Base-by-base conservation (phyloP, 192 early-diverging fungal species). In the Coemansia sp. region DNA sequence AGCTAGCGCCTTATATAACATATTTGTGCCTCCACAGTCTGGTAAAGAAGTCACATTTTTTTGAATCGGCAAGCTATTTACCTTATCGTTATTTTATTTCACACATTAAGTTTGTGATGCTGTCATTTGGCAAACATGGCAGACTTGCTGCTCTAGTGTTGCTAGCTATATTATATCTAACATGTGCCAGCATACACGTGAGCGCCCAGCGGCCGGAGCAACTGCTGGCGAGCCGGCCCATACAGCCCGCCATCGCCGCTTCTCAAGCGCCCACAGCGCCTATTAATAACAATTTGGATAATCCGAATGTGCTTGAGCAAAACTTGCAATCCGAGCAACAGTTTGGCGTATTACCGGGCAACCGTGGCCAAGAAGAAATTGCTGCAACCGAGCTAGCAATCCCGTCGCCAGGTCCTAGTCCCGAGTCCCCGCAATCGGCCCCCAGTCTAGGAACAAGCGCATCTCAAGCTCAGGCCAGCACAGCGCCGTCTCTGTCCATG, bases 261-360 rank as follows among this genome's bases (percentile, higher is more conserved):
- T 14, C 35, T 38, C 35, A 14, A 14, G 35, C n/a, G n/a, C n/a
- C 22, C 24, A 12, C 4, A 7, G 56, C 56, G 5, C 42, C 21
- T 5, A 29, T 14, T 2, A 25, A 27, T 2, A 45, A 11, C 22
- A 58, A 14, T 16, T 32, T 27, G 2, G 58, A 60, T 0, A 33
- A 33, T 3, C 9, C 42, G 12, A 51, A 32, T 10, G 73, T 76
- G 2, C 51, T 32, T 18, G 73, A 76, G 48, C 73, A 76, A 30
- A 61, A 48, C 14, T 40, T 76, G 14, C 53, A 29, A 10, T 23
- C 56, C 1, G 73, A 76, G 6, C 25, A 53, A 30, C 67, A 64
- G 22, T 62, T 66, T 21, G 46, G 35, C 45, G 9, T 59, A 5
- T 31, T 40, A 6, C 29, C 49, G 2, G 21, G 45, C 30, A 40